Base-by-base conservation (phyloP, 257 asterid genomes). In the Voacanga thouarsii region DNA sequence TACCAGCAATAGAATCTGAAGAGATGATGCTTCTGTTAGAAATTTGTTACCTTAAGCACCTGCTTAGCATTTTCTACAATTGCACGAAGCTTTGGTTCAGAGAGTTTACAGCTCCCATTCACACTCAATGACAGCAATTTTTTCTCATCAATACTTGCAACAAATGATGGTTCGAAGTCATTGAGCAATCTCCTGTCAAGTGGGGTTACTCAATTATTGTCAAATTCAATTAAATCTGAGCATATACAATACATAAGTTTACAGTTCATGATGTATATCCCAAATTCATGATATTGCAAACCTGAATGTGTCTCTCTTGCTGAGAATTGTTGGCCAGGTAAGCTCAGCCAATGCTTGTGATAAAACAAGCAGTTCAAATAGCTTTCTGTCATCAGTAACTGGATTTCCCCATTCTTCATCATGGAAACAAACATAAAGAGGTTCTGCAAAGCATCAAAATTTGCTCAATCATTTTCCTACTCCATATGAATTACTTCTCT, bases 361-460 rank as follows among this genome's bases (percentile, higher is more conserved):
- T 11, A 88, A 83, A 84, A 91, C 93, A 83, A 94, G 89, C 30
- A 94, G 90, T 83, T 94, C 98, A 73, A 89, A 88, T 55, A 94
- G 84, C 90, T 88, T 90, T 77, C 18, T 66, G 82, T 94, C 98
- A 66, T 92, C 91, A 33, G 81, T 71, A 69, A 89, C 94, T 19
- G 97, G 96, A 69, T 88, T 92, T 81, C 97, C 98, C 95, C 96
- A 94, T 88, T 94, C 98, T 80, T 89, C 91, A 16, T 94, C 98
- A 78, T 94, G 98, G 84, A 92, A 94, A 67, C 73, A 78, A 79
- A 80, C 74, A 84, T 92, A 92, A 28, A 85, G 67, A 43, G 94
- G 87, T 57, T 94, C 98, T 94, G 95, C 87, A 44, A 66, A 74
- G 70, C 55, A 41, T 12, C 44, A 45, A 67, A 15, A 53, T 11